Evolutionary conservation across 2,329 filamentous ascomycete species (phyloP).

Genomic region (Colletotrichum coccodes): DNA sequence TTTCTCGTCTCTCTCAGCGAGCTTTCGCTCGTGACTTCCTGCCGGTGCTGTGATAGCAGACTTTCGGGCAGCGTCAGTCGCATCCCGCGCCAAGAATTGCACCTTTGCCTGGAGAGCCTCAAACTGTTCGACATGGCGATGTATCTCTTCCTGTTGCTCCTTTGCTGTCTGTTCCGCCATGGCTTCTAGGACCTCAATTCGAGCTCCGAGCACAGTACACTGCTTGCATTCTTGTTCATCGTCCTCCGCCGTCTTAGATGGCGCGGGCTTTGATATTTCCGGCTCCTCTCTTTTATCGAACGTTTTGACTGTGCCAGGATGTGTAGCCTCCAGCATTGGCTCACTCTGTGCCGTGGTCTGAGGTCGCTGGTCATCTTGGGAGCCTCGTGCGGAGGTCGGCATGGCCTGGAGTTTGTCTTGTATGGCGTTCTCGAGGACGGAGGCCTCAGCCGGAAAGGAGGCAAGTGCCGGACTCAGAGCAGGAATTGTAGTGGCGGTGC

Average conservation of each 20-base stretch:
- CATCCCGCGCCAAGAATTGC: constrained; percentile 85
- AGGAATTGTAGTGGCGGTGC: neutral
- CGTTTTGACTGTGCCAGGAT: too few species aligned
- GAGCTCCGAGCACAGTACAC: constrained; percentile 10
- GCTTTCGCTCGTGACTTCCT: constrained; percentile 78
- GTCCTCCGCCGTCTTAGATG: neutral
- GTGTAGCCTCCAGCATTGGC: neutral
- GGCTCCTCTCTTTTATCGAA: neutral
- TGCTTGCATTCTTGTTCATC: constrained; percentile 6
- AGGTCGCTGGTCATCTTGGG: neutral
- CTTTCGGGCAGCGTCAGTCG: constrained; percentile 78
- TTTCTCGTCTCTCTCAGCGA: constrained; percentile 90
- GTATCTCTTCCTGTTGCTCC: constrained; percentile 75
- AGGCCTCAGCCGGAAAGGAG: neutral
- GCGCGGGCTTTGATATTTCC: neutral
- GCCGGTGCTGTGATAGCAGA: constrained; percentile 69
- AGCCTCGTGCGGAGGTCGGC: neutral
- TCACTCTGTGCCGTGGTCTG: neutral
- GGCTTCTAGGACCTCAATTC: constrained; percentile 17
- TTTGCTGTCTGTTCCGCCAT: neutral
- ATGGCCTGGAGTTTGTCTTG: neutral
- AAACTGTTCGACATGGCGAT: constrained; percentile 86
- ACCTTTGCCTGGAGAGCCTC: constrained; percentile 93
- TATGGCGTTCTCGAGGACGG: neutral
- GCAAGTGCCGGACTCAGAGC: neutral